phyloP scores from a whole-genome alignment of 2,329 filamentous ascomycete genomes.

The Macrophomina phaseolina region DNA sequence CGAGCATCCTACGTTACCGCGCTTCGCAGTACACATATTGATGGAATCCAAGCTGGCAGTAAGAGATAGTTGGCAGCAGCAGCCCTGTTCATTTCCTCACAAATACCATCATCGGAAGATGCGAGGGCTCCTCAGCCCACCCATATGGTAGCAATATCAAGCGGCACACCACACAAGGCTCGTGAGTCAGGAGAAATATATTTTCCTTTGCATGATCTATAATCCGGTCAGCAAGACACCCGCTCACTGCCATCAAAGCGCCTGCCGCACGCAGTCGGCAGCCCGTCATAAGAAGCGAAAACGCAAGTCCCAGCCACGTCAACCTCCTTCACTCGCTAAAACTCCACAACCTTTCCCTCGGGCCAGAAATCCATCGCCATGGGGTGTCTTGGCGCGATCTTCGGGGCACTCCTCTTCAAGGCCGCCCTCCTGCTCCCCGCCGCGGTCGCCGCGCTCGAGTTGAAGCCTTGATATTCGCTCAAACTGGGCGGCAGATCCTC shows the following conservation, averaged over 20 bases:
- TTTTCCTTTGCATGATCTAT: not conserved
- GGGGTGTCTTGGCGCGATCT: not conserved
- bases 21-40: no score
- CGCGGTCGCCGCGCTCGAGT: constrained; percentile 27
- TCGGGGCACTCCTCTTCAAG: not conserved
- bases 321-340: not conserved
- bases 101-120: no score
- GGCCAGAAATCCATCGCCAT: constrained; percentile 10
- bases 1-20: no score
- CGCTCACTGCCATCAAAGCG: not conserved
- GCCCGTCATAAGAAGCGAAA: not conserved
- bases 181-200: no score
- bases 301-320: not conserved
- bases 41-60: no score
- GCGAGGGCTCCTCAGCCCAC: no score
- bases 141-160: no score
- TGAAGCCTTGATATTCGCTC: constrained; percentile 30
- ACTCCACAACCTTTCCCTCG: not conserved
- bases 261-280: not conserved
- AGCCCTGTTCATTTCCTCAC: no score
- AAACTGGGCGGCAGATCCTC: constrained; percentile 51
- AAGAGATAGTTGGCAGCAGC: no score
- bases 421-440: constrained; percentile 14
- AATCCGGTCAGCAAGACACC: not conserved
- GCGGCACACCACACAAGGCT: no score